Evolutionary conservation across 2,329 filamentous ascomycete species (phyloP).

Genomic region (Neofusicoccum laricinum): DNA sequence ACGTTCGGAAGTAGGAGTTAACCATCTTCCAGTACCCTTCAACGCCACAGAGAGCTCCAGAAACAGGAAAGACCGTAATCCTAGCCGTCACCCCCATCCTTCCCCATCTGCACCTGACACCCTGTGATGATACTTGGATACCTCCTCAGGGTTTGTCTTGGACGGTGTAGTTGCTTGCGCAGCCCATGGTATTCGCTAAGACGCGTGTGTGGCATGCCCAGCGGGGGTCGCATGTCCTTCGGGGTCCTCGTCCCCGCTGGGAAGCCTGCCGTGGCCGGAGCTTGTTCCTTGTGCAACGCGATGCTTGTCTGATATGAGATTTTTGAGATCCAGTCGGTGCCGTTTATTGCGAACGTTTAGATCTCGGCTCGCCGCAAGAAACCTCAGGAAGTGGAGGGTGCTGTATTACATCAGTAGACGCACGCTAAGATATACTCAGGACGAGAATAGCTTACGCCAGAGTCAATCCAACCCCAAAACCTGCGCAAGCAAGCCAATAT

Average conservation of each 20-base stretch:
- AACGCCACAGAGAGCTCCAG: background rate
- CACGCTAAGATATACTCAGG: background rate
- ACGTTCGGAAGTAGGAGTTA: no score
- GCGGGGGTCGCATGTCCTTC: no score
- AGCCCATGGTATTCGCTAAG: no score
- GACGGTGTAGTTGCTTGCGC: no score
- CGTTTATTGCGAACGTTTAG: background rate
- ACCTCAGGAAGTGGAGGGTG: background rate
- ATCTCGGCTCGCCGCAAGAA: background rate
- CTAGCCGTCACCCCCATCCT: no score
- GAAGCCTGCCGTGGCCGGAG: no score
- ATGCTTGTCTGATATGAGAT: background rate
- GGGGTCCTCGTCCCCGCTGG: no score
- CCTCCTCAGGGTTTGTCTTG: no score
- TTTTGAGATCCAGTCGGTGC: background rate
- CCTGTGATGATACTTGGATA: no score
- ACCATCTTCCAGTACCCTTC: background rate
- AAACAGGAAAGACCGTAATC: no score
- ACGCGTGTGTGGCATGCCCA: no score
- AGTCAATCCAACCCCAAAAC: background rate
- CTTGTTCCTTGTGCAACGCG: background rate
- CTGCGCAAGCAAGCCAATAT: background rate
- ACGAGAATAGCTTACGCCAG: background rate
- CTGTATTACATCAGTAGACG: background rate
- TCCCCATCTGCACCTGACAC: no score